Evolutionary conservation across 1,284 basidiomycete species (phyloP).

Genomic region (Thelephora terrestris): DNA sequence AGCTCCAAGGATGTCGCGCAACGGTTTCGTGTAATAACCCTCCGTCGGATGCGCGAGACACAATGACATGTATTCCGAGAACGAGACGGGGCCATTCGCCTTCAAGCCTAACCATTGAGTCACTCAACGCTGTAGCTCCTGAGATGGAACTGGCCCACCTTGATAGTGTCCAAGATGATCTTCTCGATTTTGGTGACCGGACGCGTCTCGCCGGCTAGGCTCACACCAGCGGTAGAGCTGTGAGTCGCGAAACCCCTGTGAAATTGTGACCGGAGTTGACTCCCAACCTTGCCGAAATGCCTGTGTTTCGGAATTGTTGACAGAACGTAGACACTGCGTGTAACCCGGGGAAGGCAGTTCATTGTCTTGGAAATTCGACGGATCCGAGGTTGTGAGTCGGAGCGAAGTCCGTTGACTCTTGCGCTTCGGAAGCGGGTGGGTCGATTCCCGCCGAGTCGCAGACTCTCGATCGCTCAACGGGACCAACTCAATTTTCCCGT

Average conservation of each 20-base stretch:
- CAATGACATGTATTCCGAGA: constrained; percentile 82
- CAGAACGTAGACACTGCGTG: no score
- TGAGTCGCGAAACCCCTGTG: no score
- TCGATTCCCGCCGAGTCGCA: constrained; percentile 4
- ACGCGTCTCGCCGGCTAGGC: background rate
- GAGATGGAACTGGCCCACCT: constrained; percentile 27
- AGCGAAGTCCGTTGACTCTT: background rate
- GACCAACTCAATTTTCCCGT: constrained; percentile 4
- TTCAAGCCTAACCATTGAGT: constrained; percentile 19
- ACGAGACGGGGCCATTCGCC: constrained; percentile 81
- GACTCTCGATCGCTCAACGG: constrained; percentile 3
- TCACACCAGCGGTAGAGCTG: no score
- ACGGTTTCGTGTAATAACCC: constrained; percentile 81
- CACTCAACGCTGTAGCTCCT: background rate
- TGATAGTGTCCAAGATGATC: constrained; percentile 58
- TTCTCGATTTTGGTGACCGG: constrained; percentile 44
- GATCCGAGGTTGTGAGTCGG: constrained; percentile 3
- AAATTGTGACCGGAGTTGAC: no score
- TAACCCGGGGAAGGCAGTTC: no score
- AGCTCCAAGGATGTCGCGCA: constrained; percentile 72
- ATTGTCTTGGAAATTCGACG: no score
- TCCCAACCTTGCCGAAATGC: no score
- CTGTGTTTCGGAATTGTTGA: no score
- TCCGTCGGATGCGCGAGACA: constrained; percentile 80
- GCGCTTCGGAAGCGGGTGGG: background rate